A percentile compares a stretch with the other conserved stretches of the same genome.
Evolutionary conservation across 768 basidiomycete species (phyloP).

Genomic region (Boletus vermiculosoides): DNA sequence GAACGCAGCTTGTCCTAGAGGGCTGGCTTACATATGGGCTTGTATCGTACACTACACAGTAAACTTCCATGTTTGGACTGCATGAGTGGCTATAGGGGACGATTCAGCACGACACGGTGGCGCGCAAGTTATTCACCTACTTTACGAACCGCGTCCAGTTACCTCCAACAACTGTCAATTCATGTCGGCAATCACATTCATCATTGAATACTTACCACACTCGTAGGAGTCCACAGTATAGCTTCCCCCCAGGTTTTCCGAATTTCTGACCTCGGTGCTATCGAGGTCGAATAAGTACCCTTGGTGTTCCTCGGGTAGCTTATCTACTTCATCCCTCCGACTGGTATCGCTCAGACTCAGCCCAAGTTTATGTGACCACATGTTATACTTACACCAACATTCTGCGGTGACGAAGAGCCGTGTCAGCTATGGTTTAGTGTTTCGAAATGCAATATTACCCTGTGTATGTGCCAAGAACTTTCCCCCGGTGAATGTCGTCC

Average conservation of each 20-base stretch:
- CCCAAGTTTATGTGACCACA: neutral
- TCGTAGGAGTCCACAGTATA: conserved; percentile 58
- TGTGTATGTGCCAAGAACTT: conserved; percentile 65
- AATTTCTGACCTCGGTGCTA: conserved; percentile 43
- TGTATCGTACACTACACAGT: conserved; percentile 61
- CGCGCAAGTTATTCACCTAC: conserved; percentile 36
- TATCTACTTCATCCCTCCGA: conserved; percentile 41
- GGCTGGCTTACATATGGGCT: conserved; percentile 45
- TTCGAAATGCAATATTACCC: conserved; percentile 44
- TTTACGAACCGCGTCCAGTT: conserved; percentile 80
- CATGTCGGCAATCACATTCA: neutral
- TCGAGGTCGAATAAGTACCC: conserved; percentile 67
- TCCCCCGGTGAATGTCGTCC: conserved; percentile 44
- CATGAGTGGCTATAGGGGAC: conserved; percentile 61
- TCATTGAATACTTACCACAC: conserved; percentile 41
- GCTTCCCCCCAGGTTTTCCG: conserved; percentile 31
- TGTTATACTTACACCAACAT: conserved; percentile 43
- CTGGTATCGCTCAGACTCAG: conserved; percentile 29
- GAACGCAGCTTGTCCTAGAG: neutral
- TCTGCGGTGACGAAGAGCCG: conserved; percentile 28
- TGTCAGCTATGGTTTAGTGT: conserved; percentile 2
- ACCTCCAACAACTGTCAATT: conserved; percentile 38
- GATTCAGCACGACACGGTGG: conserved; percentile 2
- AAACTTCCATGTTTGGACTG: conserved; percentile 55
- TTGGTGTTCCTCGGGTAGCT: conserved; percentile 35